phyloP scores from a whole-genome alignment of 768 basidiomycete species.

The Tubosaeta brunneosetosa region DNA sequence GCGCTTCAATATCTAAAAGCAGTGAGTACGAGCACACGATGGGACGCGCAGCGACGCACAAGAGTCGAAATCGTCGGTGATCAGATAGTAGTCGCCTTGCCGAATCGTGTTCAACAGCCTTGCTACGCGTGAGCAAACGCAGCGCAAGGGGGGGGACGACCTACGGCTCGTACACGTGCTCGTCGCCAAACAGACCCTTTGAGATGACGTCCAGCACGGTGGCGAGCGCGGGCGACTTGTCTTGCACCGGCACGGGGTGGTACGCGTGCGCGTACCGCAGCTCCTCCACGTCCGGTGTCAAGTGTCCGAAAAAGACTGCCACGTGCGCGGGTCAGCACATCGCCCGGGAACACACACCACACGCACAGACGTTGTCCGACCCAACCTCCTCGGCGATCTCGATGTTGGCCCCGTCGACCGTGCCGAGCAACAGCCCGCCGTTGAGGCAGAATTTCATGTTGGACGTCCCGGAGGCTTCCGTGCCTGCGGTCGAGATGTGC shows the following conservation, averaged over 20 bases:
- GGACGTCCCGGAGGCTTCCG: slow-evolving; percentile 79
- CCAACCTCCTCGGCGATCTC: slow-evolving; percentile 97
- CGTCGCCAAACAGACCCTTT: slow-evolving; percentile 76
- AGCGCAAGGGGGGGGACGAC: slow-evolving; percentile 29
- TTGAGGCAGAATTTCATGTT: slow-evolving; percentile 92
- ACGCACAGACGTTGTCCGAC: slow-evolving; percentile 86
- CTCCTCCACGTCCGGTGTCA: slow-evolving; percentile 84
- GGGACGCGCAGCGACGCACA: slow-evolving; percentile 44
- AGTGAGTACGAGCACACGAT: neutral
- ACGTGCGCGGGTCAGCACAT: neutral
- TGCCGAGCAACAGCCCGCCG: slow-evolving; percentile 84
- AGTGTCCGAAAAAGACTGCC: slow-evolving; percentile 86
- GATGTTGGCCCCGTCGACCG: slow-evolving; percentile 93
- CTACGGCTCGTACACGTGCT: slow-evolving; percentile 78
- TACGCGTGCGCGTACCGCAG: slow-evolving; percentile 84
- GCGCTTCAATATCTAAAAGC: slow-evolving; percentile 69
- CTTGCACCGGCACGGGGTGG: slow-evolving; percentile 71
- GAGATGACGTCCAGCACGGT: slow-evolving; percentile 74
- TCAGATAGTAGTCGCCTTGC: slow-evolving; percentile 71
- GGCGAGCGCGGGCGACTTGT: slow-evolving; percentile 81
- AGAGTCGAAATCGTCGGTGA: slow-evolving; percentile 93
- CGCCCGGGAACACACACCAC: neutral
- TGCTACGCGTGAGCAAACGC: slow-evolving; percentile 13
- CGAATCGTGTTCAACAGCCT: slow-evolving; percentile 73
- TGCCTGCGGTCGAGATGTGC: slow-evolving; percentile 97